phyloP scores from a whole-genome alignment of 495 filamentous ascomycete genomes.

The Aspergillus sclerotioniger region DNA sequence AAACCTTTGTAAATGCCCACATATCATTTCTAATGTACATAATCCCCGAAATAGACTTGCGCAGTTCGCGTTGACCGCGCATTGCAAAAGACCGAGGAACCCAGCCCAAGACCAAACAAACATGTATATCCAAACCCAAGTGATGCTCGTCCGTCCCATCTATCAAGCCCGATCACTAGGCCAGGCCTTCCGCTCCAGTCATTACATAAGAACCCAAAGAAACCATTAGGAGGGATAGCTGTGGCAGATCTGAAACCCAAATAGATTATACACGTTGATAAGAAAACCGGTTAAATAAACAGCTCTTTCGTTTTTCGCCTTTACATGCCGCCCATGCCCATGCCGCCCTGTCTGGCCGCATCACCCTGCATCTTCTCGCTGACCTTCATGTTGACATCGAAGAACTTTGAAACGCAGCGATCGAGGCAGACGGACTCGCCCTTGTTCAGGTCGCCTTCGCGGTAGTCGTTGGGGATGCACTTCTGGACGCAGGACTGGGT shows the following conservation, averaged over 20 bases:
- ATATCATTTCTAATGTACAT: constrained; percentile 28
- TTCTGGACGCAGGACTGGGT: constrained; percentile 86
- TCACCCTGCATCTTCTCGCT: constrained; percentile 75
- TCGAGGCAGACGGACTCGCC: constrained; percentile 97
- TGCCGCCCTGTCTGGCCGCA: constrained; percentile 49
- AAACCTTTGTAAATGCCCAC: constrained; percentile 1
- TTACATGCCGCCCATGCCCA: constrained; percentile 55
- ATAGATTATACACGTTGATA: constrained; percentile 10
- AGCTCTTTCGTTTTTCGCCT: constrained; percentile 3
- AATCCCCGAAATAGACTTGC: constrained; percentile 15
- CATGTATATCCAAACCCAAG: not conserved
- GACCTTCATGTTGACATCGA: constrained; percentile 96
- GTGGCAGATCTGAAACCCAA: constrained; percentile 9
- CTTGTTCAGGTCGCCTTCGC: constrained; percentile 94
- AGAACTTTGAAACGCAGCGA: constrained; percentile 95
- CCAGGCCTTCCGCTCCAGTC: not conserved
- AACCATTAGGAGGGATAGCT: not conserved
- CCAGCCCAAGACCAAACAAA: not conserved
- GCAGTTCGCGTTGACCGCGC: not conserved
- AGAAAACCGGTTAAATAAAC: constrained; percentile 7
- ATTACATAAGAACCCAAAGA: not conserved
- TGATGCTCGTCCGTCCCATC: not conserved
- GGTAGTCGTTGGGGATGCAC: constrained; percentile 87
- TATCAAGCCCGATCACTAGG: not conserved
- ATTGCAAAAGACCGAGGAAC: constrained; percentile 2